Conservation (phyloP, 352 stramenopile genomes). For the Pythium phragmiticola region DNA sequence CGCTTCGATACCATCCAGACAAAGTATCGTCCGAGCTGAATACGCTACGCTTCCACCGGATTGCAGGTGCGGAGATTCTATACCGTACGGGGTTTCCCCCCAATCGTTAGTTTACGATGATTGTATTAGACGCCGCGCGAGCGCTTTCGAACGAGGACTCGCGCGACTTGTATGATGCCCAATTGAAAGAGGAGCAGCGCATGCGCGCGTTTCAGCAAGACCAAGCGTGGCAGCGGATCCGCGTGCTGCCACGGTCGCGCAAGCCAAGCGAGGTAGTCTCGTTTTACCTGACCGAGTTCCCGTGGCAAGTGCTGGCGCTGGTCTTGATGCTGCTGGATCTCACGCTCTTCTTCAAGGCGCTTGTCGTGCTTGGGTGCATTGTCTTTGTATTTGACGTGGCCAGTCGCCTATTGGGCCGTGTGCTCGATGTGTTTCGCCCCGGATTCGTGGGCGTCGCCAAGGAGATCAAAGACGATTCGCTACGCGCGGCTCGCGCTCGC, state of each 20-base stretch:
- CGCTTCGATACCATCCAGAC: conserved; percentile 73
- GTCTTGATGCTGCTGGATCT: conserved; percentile 25
- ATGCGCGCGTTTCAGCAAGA: conserved; percentile 25
- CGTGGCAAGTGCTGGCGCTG: conserved; percentile 22
- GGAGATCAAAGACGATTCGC: conserved; percentile 27
- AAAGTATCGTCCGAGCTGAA: conserved; percentile 44
- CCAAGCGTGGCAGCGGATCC: conserved; percentile 13
- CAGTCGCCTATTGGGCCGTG: conserved; percentile 7
- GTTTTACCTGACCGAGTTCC: conserved; percentile 40
- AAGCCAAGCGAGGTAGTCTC: conserved; percentile 8
- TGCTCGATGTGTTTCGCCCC: conserved; percentile 6
- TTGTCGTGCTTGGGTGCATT: conserved; percentile 26
- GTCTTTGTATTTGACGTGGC: conserved; percentile 36
- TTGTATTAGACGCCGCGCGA: conserved; percentile 27
- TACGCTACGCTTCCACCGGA: conserved; percentile 35
- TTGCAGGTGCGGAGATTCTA: conserved; percentile 21
- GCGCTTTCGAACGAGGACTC: conserved; percentile 28
- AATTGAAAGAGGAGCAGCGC: conserved; percentile 30
- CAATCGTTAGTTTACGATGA: background rate
- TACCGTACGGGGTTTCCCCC: background rate
- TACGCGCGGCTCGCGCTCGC: conserved; percentile 24
- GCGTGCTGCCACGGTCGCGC: conserved; percentile 8
- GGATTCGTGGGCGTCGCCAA: conserved; percentile 17
- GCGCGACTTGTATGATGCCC: conserved; percentile 29
- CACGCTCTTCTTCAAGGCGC: conserved; percentile 25